Evolutionary conservation across 768 basidiomycete genomes (phyloP).

Genomic region (Tylopilus cervinicoccineus): DNA sequence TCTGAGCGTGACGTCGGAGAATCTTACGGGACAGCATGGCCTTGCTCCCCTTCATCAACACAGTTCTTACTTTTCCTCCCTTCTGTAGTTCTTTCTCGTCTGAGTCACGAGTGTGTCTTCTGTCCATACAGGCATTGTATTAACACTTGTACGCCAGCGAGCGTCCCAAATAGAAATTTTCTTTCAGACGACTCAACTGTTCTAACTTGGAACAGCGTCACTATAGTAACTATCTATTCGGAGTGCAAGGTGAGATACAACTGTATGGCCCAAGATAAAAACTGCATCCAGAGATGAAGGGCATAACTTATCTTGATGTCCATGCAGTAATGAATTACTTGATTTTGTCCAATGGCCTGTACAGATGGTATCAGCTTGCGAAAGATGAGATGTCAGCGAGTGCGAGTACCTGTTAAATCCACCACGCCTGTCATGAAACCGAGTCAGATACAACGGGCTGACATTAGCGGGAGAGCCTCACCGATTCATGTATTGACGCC

Average conservation of each 20-base stretch:
- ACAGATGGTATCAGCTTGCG: constrained; percentile 17
- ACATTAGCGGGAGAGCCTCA: constrained; percentile 26
- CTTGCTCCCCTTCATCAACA: constrained; percentile 5
- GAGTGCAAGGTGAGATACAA: neutral
- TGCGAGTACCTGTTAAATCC: constrained; percentile 72
- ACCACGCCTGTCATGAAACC: constrained; percentile 52
- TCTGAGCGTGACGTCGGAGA: constrained; percentile 43
- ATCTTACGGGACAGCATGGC: constrained; percentile 1
- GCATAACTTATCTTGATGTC: constrained; percentile 16
- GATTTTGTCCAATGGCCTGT: constrained; percentile 91
- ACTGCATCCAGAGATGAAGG: constrained; percentile 1
- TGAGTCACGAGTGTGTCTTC: constrained; percentile 15
- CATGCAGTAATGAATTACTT: constrained; percentile 52
- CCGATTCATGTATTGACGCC: constrained; percentile 99
- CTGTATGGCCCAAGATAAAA: constrained; percentile 11
- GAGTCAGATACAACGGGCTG: constrained; percentile 10
- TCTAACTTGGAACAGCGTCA: constrained; percentile 1
- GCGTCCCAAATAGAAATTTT: constrained; percentile 21
- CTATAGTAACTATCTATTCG: neutral
- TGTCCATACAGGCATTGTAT: constrained; percentile 25
- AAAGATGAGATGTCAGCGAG: neutral
- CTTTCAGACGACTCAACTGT: constrained; percentile 6
- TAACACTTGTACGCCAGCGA: constrained; percentile 14
- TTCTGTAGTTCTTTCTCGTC: constrained; percentile 20
- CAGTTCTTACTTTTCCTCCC: constrained; percentile 12